Conservation (phyloP, 371 early-diverging fungal species). For the Phascolomyces articulosus region DNA sequence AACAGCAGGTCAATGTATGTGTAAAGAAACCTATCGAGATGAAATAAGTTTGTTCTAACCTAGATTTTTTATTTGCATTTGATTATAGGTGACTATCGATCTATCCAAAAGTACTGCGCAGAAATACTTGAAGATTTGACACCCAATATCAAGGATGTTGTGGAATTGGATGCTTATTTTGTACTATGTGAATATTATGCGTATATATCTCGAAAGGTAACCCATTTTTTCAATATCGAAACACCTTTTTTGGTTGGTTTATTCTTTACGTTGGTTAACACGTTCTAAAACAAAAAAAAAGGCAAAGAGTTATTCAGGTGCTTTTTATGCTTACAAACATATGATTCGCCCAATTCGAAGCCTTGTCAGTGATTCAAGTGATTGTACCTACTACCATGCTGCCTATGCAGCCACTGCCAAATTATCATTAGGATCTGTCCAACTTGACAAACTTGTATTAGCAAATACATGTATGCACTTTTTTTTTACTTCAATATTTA, state of each 20-base stretch:
- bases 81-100: constrained; percentile 26
- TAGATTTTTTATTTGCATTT: no score
- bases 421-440: constrained; percentile 30
- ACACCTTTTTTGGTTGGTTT: no score
- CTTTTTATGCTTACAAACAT: constrained; percentile 30
- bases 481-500: no score
- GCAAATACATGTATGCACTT: constrained; percentile 25
- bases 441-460: constrained; percentile 29
- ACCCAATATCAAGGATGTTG: constrained; percentile 17
- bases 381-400: constrained; percentile 31
- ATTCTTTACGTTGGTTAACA: no score
- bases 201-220: constrained; percentile 40
- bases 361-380: constrained; percentile 3
- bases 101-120: constrained; percentile 26
- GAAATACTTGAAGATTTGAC: constrained; percentile 20
- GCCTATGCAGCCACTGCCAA: constrained; percentile 37
- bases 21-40: no score
- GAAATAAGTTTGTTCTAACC: no score
- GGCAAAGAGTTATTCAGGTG: constrained; percentile 31
- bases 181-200: constrained; percentile 44
- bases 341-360: constrained; percentile 28
- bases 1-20: constrained; percentile 24
- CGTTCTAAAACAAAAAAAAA: not conserved
- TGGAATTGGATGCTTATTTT: constrained; percentile 39
- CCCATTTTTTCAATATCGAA: no score